Base-by-base conservation (phyloP, 139 green algal genomes). In the Chlorella sp. region DNA sequence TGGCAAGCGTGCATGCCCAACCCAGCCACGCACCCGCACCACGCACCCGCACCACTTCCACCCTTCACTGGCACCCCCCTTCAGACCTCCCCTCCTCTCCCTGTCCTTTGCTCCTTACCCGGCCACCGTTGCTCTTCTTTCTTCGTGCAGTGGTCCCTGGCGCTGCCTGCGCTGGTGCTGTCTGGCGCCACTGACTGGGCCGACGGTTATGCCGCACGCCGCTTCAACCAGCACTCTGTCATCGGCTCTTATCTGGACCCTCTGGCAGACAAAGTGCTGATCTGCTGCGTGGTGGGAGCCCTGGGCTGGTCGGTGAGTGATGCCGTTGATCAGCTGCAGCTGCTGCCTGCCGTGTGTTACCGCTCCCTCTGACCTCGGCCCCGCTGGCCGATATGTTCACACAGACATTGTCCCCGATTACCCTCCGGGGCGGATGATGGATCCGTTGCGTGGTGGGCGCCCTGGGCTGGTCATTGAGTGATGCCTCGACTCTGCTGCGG, bases 201-300 rank as follows among this genome's bases (percentile, higher is more conserved):
- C 0, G 97, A 99, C 82, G 97, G 97, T 48, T 97, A 92, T 16
- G 77, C 97, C 9, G 97, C 97, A 1, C 93, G 95, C 42, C 85
- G 7, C 85, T 81, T 39, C 61, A 91, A 60, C 88, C 92, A 96
- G 69, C 90, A 92, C 28, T 96, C 92, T 18, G 93, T 97, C 1
- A 91, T 99, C 22, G 97, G 97, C 24, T 97, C 93, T 24, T 99
- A 98, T 89, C 91, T 99, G 19, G 97, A 99, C 87, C 97, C 97
- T 0, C 69, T 98, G 60, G 97, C 95, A 5, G 97, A 99, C 91
- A 99, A 99, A 88, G 92, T 94, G 26, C 88, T 96, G n/a, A 89
- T 96, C 42, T 88, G 92, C 88, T 87, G 64, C 16, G 89, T 93
- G 4, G 84, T 91, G 24, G 89, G 32, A 21, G 93, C 93, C 12